Base-by-base conservation (phyloP, 441 rosid species). In the Geranium incanum region DNA sequence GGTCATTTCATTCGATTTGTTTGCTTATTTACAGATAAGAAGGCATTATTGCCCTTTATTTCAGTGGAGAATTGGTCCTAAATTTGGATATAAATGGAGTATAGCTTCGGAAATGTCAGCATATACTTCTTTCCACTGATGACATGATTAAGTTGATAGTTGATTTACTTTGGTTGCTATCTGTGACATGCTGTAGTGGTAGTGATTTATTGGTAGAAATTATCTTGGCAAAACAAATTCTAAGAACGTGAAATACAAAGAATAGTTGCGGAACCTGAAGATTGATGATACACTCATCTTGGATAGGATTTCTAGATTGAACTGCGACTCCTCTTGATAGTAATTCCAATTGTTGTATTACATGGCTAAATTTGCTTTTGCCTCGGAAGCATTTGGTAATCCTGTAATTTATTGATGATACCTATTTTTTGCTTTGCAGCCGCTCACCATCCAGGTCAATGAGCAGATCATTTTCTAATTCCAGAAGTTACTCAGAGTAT, bases 401-500 rank as follows among this genome's bases (percentile, higher is more conserved):
- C 60, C 21, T 21, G 45, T 52, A 69, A 66, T 59, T 59, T 59
- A 64, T 60, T 76, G 59, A 73, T 52, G 36, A 3, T 57, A 70
- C 66, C 19, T 33, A 68, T 72, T 48, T 65, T 63, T 77, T 73
- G 48, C 62, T 78, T 6, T 85, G 85, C 82, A 87, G 91, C 50
- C 80, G 76, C 59, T 80, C 87, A 5, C 86, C 81, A 71, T 85
- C 93, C 63, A 78, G 82, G 73, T 84, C 88, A 50, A 72, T 73
- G 76, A 86, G 90, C 81, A 84, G 75, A 81, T 79, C 88, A 45
- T 76, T 71, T 72, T 90, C 95, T 74, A 80, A 83, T 69, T 89
- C 90, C 0, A 80, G 86, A 78, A 90, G 95, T 80, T 70, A 77
- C 71, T 87, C 92, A 19, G 79, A 78, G 95, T 89, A 86, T 68